phyloP scores from a whole-genome alignment of 139 green algal species.

The Ulvella scutata region DNA sequence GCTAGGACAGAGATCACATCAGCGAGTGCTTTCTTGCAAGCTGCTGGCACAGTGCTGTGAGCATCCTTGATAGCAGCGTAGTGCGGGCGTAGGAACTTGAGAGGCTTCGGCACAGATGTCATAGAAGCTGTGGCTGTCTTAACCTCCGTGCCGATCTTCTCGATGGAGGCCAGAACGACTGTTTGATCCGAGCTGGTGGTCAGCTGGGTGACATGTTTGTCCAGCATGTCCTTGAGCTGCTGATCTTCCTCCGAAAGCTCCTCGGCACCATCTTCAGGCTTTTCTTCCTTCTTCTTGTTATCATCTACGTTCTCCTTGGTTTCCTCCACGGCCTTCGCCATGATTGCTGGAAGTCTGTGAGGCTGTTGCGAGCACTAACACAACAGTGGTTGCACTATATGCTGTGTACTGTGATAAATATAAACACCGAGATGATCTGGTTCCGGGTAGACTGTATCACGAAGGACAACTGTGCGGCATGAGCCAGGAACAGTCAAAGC shows the following conservation, averaged over 20 bases:
- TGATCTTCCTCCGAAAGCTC: constrained; percentile 83
- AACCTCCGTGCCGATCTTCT: constrained; percentile 59
- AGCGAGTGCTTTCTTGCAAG: constrained; percentile 40
- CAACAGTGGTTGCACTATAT: too few species aligned
- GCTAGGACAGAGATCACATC: constrained; percentile 91
- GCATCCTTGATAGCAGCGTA: constrained; percentile 53
- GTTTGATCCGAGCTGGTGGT: constrained; percentile 27
- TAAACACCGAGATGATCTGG: too few species aligned
- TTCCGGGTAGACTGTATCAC: too few species aligned
- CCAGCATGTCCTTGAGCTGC: constrained; percentile 77
- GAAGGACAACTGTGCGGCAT: too few species aligned
- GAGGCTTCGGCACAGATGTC: constrained; percentile 94
- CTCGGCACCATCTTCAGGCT: constrained; percentile 27
- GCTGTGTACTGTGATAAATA: too few species aligned
- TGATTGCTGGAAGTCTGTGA: too few species aligned
- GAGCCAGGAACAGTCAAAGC: too few species aligned
- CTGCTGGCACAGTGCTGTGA: constrained; percentile 33
- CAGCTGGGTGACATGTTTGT: constrained; percentile 72
- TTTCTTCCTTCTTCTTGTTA: constrained; percentile 12
- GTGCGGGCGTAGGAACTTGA: constrained; percentile 93
- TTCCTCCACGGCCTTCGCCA: constrained; percentile 7
- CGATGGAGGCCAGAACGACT: constrained; percentile 50
- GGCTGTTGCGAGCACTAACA: too few species aligned
- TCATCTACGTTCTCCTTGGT: background rate
- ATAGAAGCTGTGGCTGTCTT: constrained; percentile 82